Evolutionary conservation across 2,329 filamentous ascomycete genomes (phyloP), one percentile per base, ranked within the genome.

Genomic region (Aspergillus candidus): DNA sequence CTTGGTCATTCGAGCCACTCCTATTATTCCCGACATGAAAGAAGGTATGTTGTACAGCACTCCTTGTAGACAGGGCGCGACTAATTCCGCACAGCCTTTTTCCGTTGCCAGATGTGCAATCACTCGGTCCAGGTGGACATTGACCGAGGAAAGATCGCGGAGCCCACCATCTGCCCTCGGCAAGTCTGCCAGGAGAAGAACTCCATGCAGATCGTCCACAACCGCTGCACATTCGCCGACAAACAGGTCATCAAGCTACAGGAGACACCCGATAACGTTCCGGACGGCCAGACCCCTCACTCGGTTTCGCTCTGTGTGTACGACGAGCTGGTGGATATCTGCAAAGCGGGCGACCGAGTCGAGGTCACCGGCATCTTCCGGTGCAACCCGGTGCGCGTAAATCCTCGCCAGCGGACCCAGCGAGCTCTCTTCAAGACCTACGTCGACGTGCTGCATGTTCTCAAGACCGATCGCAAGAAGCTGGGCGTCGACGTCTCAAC

Each of bases 241-340:
- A 98, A 98, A 73, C 93, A 98, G 65, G 88, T 98, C 47, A 95
- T 98, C 71, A 98, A 98, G 67, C 76, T 98, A 33, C 93, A 98
- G 68, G 93, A 98, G 68, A 98, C 93, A 0, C 93, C 93, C 0
- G 93, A 98, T 66, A 88, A 82, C 32, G 86, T 98, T 13, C 93
- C 93, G 38, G 86, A 95, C 53, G 93, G 93, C 13, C 93, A 98
- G 69, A 98, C 93, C 14, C 93, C 93, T 11, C 93, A 98, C 68
- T 95, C 91, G 0, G 93, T 98, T 18, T 96, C 91, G 0, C 80
- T 98, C 39, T 96, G 91, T 60, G 88, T 90, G 11, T 97, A 98
- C 65, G 91, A 97, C 60, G 93, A 98, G 65, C 75, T 98, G 41
- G 94, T 98, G 1, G 93, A 98, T 69, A 84, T 95, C 44, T 97